Conservation (phyloP, 1,139 yeast genomes). For the Groenewaldozyma sp. region DNA sequence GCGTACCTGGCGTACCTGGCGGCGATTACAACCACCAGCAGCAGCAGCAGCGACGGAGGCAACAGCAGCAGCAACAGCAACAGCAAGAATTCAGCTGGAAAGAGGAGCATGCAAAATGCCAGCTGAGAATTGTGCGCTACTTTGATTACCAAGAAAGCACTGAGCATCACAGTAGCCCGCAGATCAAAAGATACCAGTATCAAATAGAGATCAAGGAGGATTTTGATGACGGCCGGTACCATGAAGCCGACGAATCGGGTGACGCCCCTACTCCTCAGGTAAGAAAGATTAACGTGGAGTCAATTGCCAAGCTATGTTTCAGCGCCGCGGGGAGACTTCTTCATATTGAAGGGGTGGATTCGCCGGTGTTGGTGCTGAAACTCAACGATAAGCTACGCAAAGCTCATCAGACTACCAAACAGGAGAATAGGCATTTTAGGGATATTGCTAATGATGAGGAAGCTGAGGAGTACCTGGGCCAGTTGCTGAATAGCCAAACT, state of each 20-base stretch:
- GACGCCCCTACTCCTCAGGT: conserved; percentile 33
- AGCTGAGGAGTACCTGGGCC: conserved; percentile 9
- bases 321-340: conserved; percentile 64
- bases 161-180: background rate
- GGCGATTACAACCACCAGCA: no score
- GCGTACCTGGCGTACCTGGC: no score
- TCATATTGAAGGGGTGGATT: conserved; percentile 51
- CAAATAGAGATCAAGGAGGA: conserved; percentile 45
- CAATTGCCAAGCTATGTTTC: conserved; percentile 51
- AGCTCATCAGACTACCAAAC: background rate
- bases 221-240: conserved; percentile 68
- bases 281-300: conserved; percentile 33
- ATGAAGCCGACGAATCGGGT: conserved; percentile 44
- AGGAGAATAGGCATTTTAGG: background rate
- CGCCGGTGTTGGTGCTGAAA: conserved; percentile 64
- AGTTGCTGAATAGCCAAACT: conserved; percentile 13
- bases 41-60: background rate
- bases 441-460: conserved; percentile 4
- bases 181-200: conserved; percentile 38
- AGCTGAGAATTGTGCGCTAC: conserved; percentile 35
- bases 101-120: conserved; percentile 57
- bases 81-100: conserved; percentile 52
- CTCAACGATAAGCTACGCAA: conserved; percentile 26
- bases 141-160: conserved; percentile 9
- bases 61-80: background rate